Evolutionary conservation across 192 early-diverging fungal genomes (phyloP).

Genomic region (Backusella morwellensis): DNA sequence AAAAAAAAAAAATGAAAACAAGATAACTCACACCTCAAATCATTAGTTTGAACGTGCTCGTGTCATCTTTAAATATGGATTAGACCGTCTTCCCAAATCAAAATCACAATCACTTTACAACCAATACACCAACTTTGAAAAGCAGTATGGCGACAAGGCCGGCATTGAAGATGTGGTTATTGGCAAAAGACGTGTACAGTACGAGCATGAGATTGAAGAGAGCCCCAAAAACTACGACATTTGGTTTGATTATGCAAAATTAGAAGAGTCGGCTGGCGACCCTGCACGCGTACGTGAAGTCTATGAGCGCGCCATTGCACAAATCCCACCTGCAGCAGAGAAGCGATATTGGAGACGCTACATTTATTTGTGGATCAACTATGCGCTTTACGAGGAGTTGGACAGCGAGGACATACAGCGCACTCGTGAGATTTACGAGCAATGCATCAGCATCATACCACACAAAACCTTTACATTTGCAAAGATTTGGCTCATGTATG

Average conservation of each 20-base stretch:
- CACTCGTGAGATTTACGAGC: conserved; percentile 79
- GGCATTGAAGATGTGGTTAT: conserved; percentile 92
- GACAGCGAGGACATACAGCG: conserved; percentile 77
- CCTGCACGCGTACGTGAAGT: conserved; percentile 82
- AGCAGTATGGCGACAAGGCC: conserved; percentile 86
- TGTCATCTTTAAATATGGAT: conserved; percentile 93
- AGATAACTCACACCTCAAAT: background rate
- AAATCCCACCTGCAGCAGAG: conserved; percentile 79
- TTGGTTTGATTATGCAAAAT: conserved; percentile 95
- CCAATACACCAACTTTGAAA: conserved; percentile 95
- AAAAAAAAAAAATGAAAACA: background rate
- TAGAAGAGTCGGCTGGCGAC: conserved; percentile 82
- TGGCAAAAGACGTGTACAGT: conserved; percentile 84
- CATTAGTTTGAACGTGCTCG: conserved; percentile 80
- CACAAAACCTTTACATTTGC: conserved; percentile 96
- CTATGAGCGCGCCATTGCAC: conserved; percentile 93
- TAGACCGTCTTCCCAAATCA: conserved; percentile 81
- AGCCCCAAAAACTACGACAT: conserved; percentile 94
- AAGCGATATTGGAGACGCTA: conserved; percentile 97
- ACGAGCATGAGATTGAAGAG: conserved; percentile 69
- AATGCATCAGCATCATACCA: conserved; percentile 83
- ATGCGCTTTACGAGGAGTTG: conserved; percentile 94
- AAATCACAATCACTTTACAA: conserved; percentile 88
- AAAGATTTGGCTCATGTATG: conserved; percentile 95
- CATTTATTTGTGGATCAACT: conserved; percentile 99